These are phyloP conservation scores for Aspergillus heteromorphus DNA, from an alignment of 495 filamentous ascomycete species.

Conservation along the genomic window DNA sequence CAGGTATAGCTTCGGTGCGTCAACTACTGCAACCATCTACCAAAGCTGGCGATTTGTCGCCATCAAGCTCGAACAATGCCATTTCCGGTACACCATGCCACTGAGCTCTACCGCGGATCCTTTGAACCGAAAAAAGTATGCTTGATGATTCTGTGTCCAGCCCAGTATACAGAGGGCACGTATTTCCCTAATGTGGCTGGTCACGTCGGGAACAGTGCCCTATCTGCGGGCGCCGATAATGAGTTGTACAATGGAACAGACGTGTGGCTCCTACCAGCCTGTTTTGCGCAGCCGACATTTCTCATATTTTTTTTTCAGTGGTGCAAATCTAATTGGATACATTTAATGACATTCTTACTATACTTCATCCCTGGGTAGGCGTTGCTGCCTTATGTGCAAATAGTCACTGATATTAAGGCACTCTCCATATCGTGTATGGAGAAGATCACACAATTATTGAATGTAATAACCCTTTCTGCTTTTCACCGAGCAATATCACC, in stretches of 20 bases:
- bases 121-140: neutral
- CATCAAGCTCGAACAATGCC: neutral
- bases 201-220: neutral
- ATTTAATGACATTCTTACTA: neutral
- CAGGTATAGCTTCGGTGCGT: neutral
- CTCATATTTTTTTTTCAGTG: neutral
- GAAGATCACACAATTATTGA: neutral
- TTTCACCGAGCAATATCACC: too few relatives aligned
- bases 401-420: neutral
- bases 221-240: neutral
- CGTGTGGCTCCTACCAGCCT: neutral
- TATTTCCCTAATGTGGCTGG: neutral
- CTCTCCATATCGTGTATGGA: neutral
- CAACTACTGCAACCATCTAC: neutral
- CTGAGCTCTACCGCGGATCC: neutral
- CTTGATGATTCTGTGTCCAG: neutral
- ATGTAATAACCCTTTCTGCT: neutral
- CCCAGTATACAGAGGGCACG: neutral
- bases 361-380: neutral
- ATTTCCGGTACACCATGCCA: neutral
- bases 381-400: neutral
- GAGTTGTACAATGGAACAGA: constrained; percentile 1
- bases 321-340: neutral
- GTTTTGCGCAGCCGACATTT: neutral
- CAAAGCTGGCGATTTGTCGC: neutral